Conservation (phyloP, 23 red algal species). For the Cyanidiococcus yangmingshanensis region DNA sequence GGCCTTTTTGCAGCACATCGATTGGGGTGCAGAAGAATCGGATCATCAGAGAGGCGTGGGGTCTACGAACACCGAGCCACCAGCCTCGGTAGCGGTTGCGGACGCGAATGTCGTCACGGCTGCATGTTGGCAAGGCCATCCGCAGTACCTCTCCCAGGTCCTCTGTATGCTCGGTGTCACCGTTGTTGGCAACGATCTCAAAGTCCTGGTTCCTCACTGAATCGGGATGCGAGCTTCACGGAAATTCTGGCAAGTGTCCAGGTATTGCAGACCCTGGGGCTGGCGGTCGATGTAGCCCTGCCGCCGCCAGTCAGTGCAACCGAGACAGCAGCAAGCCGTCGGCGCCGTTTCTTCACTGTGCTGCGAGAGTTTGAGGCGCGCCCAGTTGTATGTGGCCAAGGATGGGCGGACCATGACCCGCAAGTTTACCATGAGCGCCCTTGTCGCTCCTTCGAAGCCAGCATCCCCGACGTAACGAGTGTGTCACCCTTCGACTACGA, state of each 20-base stretch:
- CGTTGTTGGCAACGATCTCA: constrained; percentile 3
- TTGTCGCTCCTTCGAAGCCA: constrained; percentile 12
- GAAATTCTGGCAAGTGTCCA: constrained; percentile 7
- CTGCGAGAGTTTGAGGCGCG: constrained; percentile 8
- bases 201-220: constrained; percentile 13
- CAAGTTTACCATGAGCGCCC: background rate
- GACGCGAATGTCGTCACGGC: constrained; percentile 15
- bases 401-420: background rate
- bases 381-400: background rate
- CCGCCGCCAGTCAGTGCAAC: background rate
- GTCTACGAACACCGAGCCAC: background rate
- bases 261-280: constrained; percentile 9
- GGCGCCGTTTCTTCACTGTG: constrained; percentile 14
- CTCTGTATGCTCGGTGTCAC: constrained; percentile 11
- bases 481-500: constrained; percentile 11
- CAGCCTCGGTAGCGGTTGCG: constrained; percentile 4
- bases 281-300: background rate
- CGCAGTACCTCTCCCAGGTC: constrained; percentile 19
- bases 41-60: background rate
- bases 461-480: background rate
- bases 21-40: background rate
- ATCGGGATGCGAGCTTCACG: constrained; percentile 10
- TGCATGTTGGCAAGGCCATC: constrained; percentile 10
- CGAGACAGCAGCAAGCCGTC: background rate
- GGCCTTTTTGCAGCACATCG: background rate